Evolutionary conservation across 139 green algal species (phyloP).

Genomic region (Deuterostichococcus epilithicus): DNA sequence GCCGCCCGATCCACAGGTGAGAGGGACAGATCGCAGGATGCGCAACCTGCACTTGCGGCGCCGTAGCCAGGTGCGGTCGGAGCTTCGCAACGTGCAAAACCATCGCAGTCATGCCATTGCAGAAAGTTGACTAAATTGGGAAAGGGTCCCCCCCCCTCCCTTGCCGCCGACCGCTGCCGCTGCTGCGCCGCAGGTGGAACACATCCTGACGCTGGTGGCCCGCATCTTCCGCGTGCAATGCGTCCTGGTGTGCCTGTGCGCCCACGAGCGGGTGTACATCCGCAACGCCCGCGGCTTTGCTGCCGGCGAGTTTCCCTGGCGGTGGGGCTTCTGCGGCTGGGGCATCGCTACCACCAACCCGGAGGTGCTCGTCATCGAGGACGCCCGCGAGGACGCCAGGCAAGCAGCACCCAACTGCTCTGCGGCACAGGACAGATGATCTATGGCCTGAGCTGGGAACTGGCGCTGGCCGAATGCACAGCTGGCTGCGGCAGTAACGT

Average conservation of each 20-base stretch:
- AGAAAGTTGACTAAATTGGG: too few species aligned
- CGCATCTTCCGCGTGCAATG: neutral
- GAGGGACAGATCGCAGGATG: too few species aligned
- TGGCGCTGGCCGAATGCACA: too few species aligned
- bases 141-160: too few species aligned
- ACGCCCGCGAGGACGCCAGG: constrained; percentile 34
- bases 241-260: neutral
- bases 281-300: neutral
- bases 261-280: neutral
- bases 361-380: constrained; percentile 38
- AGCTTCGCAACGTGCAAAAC: too few species aligned
- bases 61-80: too few species aligned
- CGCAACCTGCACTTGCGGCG: too few species aligned
- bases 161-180: too few species aligned
- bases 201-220: neutral
- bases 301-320: constrained; percentile 8
- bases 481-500: too few species aligned
- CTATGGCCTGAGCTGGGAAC: too few species aligned
- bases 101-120: too few species aligned
- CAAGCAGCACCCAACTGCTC: neutral
- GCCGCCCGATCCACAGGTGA: neutral
- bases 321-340: constrained; percentile 10
- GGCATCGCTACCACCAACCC: constrained; percentile 2
- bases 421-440: neutral
- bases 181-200: neutral